phyloP scores from a whole-genome alignment of 257 asterid species.

The Jacaranda copaia region DNA sequence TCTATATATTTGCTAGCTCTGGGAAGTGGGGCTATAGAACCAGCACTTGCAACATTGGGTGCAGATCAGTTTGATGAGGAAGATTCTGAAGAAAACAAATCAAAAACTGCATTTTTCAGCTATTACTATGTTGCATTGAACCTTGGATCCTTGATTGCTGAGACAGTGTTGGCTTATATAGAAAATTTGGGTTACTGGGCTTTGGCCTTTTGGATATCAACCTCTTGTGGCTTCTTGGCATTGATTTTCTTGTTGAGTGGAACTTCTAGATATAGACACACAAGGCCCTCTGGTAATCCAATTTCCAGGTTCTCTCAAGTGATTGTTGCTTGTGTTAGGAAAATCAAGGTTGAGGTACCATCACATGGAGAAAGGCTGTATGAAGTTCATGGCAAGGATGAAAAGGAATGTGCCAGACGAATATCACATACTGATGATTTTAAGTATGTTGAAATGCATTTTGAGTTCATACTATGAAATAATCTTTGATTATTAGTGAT shows the following conservation, averaged over 20 bases:
- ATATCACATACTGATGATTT: conserved; percentile 67
- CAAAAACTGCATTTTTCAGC: conserved; percentile 70
- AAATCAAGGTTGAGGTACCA: conserved; percentile 51
- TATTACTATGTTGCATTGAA: conserved; percentile 79
- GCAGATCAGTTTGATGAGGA: conserved; percentile 90
- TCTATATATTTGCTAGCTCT: conserved; percentile 74
- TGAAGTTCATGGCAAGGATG: conserved; percentile 52
- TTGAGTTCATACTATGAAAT: too few species aligned
- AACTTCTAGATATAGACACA: conserved; percentile 60
- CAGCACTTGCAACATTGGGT: conserved; percentile 81
- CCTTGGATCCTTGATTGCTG: conserved; percentile 79
- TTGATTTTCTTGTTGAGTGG: conserved; percentile 60
- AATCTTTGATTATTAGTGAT: too few species aligned
- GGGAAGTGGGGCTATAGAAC: conserved; percentile 91
- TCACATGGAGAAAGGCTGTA: conserved; percentile 61
- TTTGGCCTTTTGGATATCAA: conserved; percentile 84
- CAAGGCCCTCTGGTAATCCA: conserved; percentile 72
- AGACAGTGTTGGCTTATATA: conserved; percentile 69
- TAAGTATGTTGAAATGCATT: conserved; percentile 50
- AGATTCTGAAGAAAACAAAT: conserved; percentile 62
- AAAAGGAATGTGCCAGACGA: conserved; percentile 51
- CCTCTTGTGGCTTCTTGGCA: conserved; percentile 71
- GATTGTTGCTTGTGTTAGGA: conserved; percentile 69
- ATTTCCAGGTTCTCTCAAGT: conserved; percentile 72
- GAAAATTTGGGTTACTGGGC: conserved; percentile 77